Conservation (phyloP, 2,329 filamentous ascomycete genomes). For the Colletotrichum sp. region DNA sequence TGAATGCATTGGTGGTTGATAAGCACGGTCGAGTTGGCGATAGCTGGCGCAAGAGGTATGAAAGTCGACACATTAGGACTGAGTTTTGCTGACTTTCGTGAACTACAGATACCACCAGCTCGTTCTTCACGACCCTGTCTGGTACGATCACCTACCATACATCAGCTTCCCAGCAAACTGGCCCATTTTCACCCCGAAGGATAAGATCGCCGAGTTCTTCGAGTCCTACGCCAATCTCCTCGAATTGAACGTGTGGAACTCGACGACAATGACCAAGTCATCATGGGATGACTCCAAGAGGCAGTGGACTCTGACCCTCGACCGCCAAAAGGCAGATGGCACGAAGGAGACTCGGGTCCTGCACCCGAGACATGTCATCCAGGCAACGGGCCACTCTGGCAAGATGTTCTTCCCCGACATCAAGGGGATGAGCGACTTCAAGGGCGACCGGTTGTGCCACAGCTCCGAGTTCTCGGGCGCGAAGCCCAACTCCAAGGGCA, state of each 20-base stretch:
- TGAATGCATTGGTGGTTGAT: constrained; percentile 58
- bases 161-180: constrained; percentile 63
- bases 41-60: constrained; percentile 55
- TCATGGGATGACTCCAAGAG: constrained; percentile 52
- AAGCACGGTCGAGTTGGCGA: constrained; percentile 56
- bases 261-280: constrained; percentile 47
- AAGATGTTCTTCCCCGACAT: constrained; percentile 63
- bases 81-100: background rate
- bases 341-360: constrained; percentile 56
- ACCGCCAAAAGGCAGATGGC: constrained; percentile 46
- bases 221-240: constrained; percentile 64
- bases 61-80: rapidly evolving
- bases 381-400: constrained; percentile 72
- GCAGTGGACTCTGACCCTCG: constrained; percentile 61
- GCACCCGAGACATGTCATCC: constrained; percentile 67
- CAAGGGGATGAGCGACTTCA: constrained; percentile 56
- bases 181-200: constrained; percentile 71
- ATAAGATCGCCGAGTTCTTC: constrained; percentile 69
- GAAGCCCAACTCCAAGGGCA: constrained; percentile 47
- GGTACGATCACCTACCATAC: constrained; percentile 63
- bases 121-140: constrained; percentile 68
- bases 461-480: constrained; percentile 63
- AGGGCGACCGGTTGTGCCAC: constrained; percentile 61
- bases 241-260: constrained; percentile 69
- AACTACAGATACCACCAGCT: constrained; percentile 52